Percentiles rank a stretch among this genome's conserved stretches.
Evolutionary conservation across 257 asterid genomes (phyloP).

Genomic region (Linderniella brevidens): DNA sequence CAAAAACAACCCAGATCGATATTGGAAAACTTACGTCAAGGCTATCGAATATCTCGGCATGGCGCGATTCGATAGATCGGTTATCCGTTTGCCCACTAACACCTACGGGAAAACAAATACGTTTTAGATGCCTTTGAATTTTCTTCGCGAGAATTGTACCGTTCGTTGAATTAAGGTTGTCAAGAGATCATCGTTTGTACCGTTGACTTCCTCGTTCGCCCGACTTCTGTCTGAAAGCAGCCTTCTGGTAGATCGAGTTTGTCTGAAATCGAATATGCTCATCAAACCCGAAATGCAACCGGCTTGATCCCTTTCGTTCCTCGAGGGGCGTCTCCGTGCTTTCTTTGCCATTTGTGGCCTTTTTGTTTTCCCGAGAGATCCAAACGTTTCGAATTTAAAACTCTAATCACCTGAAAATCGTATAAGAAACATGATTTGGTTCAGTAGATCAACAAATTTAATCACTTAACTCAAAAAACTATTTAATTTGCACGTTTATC

Average conservation of each 20-base stretch:
- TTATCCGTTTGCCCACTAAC: slow-evolving; percentile 25
- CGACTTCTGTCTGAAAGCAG: slow-evolving; percentile 58
- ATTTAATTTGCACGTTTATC: too few species aligned
- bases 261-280: slow-evolving; percentile 67
- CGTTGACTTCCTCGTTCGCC: slow-evolving; percentile 24
- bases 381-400: neutral
- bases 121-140: neutral
- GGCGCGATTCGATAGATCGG: slow-evolving; percentile 11
- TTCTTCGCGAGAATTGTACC: neutral
- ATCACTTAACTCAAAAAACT: too few species aligned
- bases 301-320: slow-evolving; percentile 50
- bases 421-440: too few species aligned
- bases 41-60: slow-evolving; percentile 13
- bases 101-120: slow-evolving; percentile 6
- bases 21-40: slow-evolving; percentile 28
- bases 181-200: slow-evolving; percentile 24
- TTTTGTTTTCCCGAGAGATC: neutral
- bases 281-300: slow-evolving; percentile 82
- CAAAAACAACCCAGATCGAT: too few species aligned
- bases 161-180: slow-evolving; percentile 1
- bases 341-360: slow-evolving; percentile 53
- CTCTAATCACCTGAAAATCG: too few species aligned
- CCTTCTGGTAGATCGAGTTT: slow-evolving; percentile 51
- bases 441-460: too few species aligned
- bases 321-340: slow-evolving; percentile 34